Evolutionary conservation across 257 asterid genomes (phyloP), one percentile per base, ranked within the genome.

Genomic region (Nemophila menziesii): DNA sequence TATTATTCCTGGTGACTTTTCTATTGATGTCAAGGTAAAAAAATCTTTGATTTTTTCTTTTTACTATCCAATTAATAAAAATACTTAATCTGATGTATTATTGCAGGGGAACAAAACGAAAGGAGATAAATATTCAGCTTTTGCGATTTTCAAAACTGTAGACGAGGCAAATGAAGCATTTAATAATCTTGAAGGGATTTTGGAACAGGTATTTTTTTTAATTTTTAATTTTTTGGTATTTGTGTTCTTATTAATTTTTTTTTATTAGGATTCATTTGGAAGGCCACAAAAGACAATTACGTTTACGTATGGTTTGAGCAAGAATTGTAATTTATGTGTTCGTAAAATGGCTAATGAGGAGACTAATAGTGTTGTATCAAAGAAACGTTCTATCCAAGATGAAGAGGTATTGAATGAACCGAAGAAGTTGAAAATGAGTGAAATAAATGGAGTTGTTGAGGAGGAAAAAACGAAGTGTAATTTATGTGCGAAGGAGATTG

Each of bases 101-200:
- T 29, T 34, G 69, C 74, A 89, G 95, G 56, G 39, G 10, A n/a
- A n/a, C 38, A 78, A 55, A 64, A 78, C 37, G 20, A 58, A 22
- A 44, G 53, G 54, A 43, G 52, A 61, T 4, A 66, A 50, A 5
- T 90, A 79, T 62, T 51, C 86, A 36, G 96, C 89, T 43, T 59
- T 66, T 6, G 86, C 77, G 29, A 63, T 62, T 48, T 90, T 78
- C 67, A 62, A 62, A 63, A 70, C 49, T 69, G 66, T 59, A 57
- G 75, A 70, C 51, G 92, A 70, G 60, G 96, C 96, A 48, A 49
- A 51, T 44, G 70, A 68, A 70, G 73, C 93, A 20, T 90, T 76
- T 55, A 63, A 68, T 22, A 52, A 54, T 47, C 71, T 90, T 53
- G 77, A 76, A 38, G 98, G 94, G 26, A 48, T 45, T 49, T 44